Base-by-base conservation (phyloP, 257 asterid genomes). In the Solanum etuberosum region DNA sequence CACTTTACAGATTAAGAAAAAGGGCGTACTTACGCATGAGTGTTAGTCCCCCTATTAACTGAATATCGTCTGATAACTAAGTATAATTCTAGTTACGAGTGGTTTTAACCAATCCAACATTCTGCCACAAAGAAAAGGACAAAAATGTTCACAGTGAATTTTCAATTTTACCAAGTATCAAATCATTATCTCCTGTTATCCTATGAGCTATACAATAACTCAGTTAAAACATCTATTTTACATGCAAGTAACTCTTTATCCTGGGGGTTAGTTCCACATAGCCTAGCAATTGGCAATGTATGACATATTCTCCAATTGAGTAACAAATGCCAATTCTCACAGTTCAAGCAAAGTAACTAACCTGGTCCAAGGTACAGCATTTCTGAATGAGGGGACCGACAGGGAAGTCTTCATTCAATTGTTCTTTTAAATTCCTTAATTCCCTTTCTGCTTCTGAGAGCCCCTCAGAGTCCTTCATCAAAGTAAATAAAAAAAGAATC, bases 281-380 rank as follows among this genome's bases (percentile, higher is more conserved):
- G 63, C n/a, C 9, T 43, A 27, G 37, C 6, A 78, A 78, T 46
- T 78, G 35, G 65, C 40, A 31, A 78, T 6, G 38, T 10, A 48
- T 29, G 85, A 81, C 42, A 48, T 48, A 81, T 51, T 8, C 13
- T 46, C 20, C 42, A 46, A 27, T 18, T 48, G 29, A 81, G 85
- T 43, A 78, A 78, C 40, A 80, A 29, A 48, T 29, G 85, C 3
- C 68, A 29, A 81, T 48, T 81, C 68, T 18, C 20, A 18, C 42
- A 16, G 85, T 9, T 81, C 29, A 81, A 46, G 57, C 54, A 72
- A 13, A 32, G 83, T 88, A 31, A 29, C 83, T 88, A 88, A 94
- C 99, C 97, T 97, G 99, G 90, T 97, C 99, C 93, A 97, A 86
- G 21, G 99, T 96, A 92, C 94, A 94, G 89, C 98, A 96, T 86